These are phyloP conservation scores for Wickerhamomyces alni DNA, from an alignment of 805 yeast species.

Conservation along the genomic window DNA sequence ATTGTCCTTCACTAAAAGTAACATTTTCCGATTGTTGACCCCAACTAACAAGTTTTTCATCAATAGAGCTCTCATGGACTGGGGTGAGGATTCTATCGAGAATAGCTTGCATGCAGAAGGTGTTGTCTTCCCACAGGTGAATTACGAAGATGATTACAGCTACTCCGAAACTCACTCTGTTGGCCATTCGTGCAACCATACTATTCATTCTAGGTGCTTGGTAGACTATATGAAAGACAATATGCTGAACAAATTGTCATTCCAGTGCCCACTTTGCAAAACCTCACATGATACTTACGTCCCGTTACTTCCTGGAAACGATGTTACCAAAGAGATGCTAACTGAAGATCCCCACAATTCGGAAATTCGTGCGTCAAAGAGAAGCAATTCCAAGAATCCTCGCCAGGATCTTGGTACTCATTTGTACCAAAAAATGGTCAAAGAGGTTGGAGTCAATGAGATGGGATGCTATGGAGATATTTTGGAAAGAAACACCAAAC, in stretches of 20 bases:
- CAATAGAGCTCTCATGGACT: slow-evolving; percentile 12
- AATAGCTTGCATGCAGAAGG: slow-evolving; percentile 22
- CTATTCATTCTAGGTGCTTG: slow-evolving; percentile 82
- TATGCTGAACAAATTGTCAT: slow-evolving; percentile 52
- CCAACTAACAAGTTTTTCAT: background rate
- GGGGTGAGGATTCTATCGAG: slow-evolving; percentile 19
- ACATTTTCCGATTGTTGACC: slow-evolving; percentile 19
- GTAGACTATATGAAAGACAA: slow-evolving; percentile 59
- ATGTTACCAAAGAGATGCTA: too few relatives aligned
- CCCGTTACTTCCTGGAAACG: slow-evolving; percentile 48
- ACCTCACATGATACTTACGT: slow-evolving; percentile 71
- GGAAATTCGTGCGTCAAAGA: too few relatives aligned
- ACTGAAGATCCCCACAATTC: too few relatives aligned
- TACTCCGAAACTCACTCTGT: too few relatives aligned
- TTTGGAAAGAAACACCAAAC: background rate
- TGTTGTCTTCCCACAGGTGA: slow-evolving; percentile 19
- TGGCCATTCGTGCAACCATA: slow-evolving; percentile 77
- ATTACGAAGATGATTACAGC: too few relatives aligned
- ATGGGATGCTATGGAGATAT: background rate
- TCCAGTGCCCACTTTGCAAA: slow-evolving; percentile 92
- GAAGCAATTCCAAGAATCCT: too few relatives aligned
- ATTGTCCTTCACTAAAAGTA: slow-evolving; percentile 36
- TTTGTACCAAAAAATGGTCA: background rate
- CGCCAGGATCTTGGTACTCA: background rate
- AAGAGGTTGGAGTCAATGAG: background rate